phyloP scores from a whole-genome alignment of 2,329 filamentous ascomycete species.

The Trichoderma aggressivum region DNA sequence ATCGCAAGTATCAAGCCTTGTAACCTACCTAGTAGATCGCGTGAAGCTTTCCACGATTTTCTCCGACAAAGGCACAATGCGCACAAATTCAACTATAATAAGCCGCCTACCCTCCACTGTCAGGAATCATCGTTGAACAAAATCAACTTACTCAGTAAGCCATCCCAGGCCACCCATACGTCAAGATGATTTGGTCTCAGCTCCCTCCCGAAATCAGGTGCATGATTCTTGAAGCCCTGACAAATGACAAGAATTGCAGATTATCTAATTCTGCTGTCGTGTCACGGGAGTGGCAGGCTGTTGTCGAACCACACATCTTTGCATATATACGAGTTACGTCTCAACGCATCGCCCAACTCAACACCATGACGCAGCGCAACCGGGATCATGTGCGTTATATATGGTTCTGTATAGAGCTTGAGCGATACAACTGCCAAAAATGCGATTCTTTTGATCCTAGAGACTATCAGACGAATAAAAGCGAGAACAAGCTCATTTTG shows the following conservation, averaged over 20 bases:
- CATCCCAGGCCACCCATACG: background rate
- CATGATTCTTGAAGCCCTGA: constrained; percentile 24
- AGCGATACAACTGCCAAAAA: constrained; percentile 22
- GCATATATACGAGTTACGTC: constrained; percentile 30
- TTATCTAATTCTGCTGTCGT: constrained; percentile 29
- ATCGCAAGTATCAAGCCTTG: background rate
- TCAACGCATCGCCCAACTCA: constrained; percentile 28
- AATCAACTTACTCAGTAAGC: background rate
- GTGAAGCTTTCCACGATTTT: background rate
- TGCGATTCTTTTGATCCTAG: too few relatives aligned
- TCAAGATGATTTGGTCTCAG: constrained; percentile 11
- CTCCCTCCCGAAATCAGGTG: background rate
- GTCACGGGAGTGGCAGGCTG: constrained; percentile 32
- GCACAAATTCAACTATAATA: background rate
- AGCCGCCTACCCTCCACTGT: background rate
- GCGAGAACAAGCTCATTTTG: too few relatives aligned
- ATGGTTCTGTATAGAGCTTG: constrained; percentile 25
- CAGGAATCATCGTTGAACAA: background rate
- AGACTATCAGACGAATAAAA: too few relatives aligned
- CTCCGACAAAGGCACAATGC: background rate
- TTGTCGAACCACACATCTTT: constrained; percentile 31
- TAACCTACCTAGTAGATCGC: background rate
- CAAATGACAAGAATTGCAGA: constrained; percentile 23
- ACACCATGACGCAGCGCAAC: constrained; percentile 29
- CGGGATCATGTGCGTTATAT: constrained; percentile 26